Percentiles rank a stretch among this genome's conserved stretches.
Conservation (phyloP, 2,329 filamentous ascomycete genomes). For the Sporothrix schenckii region DNA sequence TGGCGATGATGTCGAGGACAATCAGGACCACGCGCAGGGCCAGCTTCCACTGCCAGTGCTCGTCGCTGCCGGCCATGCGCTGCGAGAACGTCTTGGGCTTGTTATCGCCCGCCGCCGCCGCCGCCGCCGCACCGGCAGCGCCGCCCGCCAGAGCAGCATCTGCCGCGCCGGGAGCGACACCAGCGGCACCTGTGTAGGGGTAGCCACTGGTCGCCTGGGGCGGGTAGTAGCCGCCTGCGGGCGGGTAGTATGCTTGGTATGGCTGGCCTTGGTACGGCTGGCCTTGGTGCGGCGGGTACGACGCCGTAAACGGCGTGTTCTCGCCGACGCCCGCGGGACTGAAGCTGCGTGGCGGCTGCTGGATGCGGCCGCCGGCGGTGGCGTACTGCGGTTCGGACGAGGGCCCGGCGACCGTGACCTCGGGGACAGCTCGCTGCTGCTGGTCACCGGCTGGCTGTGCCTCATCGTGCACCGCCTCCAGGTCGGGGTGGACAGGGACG, state of each 20-base stretch:
- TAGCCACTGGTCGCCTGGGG: background rate
- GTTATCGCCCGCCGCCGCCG: background rate
- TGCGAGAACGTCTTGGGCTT: slow-evolving; percentile 25
- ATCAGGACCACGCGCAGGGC: slow-evolving; percentile 27
- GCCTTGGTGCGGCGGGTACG: background rate
- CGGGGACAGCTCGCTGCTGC: background rate
- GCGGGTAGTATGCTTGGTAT: background rate
- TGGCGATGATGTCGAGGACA: slow-evolving; percentile 30
- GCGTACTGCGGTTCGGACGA: background rate
- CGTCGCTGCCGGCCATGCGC: slow-evolving; percentile 29
- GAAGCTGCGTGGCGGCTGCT: slow-evolving; percentile 14
- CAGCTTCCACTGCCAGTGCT: slow-evolving; percentile 30
- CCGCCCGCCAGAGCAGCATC: background rate
- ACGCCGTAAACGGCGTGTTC: slow-evolving; percentile 23
- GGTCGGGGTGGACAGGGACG: slow-evolving; percentile 12
- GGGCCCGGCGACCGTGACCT: slow-evolving; percentile 15
- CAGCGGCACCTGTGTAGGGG: background rate
- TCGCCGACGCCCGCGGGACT: slow-evolving; percentile 20
- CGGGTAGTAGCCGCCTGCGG: slow-evolving; percentile 14
- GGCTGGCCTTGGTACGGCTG: background rate
- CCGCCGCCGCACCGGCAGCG: background rate
- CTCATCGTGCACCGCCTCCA: too few species aligned
- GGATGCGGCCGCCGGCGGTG: background rate
- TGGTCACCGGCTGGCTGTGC: background rate
- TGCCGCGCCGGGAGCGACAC: background rate